Conservation (phyloP, 2,329 filamentous ascomycete genomes). For the Calonectria ilicicola region DNA sequence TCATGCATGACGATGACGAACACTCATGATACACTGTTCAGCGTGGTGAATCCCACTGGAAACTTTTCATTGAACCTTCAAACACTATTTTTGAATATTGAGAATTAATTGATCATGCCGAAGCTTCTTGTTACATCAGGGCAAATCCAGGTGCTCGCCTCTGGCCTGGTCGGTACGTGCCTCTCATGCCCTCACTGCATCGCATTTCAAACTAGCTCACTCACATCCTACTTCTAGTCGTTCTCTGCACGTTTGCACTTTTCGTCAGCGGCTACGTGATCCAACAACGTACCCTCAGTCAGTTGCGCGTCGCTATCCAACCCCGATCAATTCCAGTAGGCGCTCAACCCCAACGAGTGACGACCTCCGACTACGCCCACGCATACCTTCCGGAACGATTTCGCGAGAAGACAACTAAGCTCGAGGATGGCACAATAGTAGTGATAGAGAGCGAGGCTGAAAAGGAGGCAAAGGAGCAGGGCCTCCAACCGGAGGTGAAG, state of each 20-base stretch:
- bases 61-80: not conserved
- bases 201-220: conserved; percentile 30
- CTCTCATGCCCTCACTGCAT: conserved; percentile 19
- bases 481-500: conserved; percentile 51
- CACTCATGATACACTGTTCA: conserved; percentile 6
- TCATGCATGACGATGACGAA: conserved; percentile 25
- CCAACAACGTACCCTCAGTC: conserved; percentile 86
- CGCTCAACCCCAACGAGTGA: conserved; percentile 1
- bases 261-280: conserved; percentile 90
- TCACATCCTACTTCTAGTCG: conserved; percentile 60
- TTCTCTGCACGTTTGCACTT: conserved; percentile 82
- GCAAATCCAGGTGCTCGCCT: conserved; percentile 77
- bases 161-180: conserved; percentile 70
- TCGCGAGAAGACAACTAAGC: conserved; percentile 56
- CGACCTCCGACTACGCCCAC: conserved; percentile 56
- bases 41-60: not conserved
- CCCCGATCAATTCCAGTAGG: conserved; percentile 48
- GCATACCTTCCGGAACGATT: conserved; percentile 65
- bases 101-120: conserved; percentile 40
- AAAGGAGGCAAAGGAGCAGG: conserved; percentile 42
- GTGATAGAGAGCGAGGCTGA: conserved; percentile 52
- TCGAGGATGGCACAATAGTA: conserved; percentile 60
- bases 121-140: conserved; percentile 73
- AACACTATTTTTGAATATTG: not conserved
- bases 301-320: conserved; percentile 80